Percentiles rank a stretch among this genome's conserved stretches.
Conservation (phyloP, 2,329 filamentous ascomycete genomes). For the Aspergillus quadricinctus region DNA sequence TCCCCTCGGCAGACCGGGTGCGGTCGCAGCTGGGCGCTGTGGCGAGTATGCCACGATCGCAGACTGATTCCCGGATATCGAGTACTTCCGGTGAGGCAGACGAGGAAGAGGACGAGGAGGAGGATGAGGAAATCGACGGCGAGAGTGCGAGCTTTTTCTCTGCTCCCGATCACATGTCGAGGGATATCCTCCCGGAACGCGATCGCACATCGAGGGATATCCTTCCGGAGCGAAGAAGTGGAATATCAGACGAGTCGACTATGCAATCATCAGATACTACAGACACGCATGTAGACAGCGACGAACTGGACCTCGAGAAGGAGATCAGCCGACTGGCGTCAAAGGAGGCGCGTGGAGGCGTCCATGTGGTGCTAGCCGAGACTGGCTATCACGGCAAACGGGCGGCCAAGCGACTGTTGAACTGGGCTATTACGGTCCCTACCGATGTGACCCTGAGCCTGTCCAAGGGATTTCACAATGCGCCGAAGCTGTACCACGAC, state of each 20-base stretch:
- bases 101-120: neutral
- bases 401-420: conserved; percentile 67
- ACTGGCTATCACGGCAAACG: conserved; percentile 62
- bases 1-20: neutral
- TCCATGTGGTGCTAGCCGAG: conserved; percentile 41
- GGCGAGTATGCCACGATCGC: neutral
- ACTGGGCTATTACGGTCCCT: conserved; percentile 71
- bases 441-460: conserved; percentile 81
- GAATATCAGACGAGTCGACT: neutral
- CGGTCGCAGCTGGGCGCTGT: neutral
- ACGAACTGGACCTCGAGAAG: conserved; percentile 8
- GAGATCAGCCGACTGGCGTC: conserved; percentile 5
- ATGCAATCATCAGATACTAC: neutral
- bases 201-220: too few relatives aligned
- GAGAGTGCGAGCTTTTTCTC: neutral
- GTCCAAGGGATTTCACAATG: conserved; percentile 83
- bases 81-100: neutral
- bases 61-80: neutral
- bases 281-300: neutral
- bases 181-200: neutral
- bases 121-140: neutral
- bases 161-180: neutral
- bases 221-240: neutral
- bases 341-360: neutral
- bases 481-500: conserved; percentile 79